A percentile compares a stretch with the other conserved stretches of the same genome.
Conservation (phyloP, 2,329 filamentous ascomycete genomes). For the Aspergillus bombycis region DNA sequence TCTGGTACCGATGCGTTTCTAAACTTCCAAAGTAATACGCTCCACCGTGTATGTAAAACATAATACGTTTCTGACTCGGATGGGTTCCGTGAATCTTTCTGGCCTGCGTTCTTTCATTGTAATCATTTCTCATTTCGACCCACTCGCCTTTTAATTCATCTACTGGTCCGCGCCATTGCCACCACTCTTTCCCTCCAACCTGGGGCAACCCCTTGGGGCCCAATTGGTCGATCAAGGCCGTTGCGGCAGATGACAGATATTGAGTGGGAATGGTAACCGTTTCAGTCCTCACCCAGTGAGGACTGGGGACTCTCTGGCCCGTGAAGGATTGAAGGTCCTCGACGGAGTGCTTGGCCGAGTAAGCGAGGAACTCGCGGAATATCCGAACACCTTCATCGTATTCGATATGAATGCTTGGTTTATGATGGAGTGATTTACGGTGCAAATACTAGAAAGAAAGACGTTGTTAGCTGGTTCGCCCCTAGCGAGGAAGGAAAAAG, state of each 20-base stretch:
- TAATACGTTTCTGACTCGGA: conserved; percentile 68
- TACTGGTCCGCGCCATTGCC: conserved; percentile 77
- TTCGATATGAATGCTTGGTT: conserved; percentile 86
- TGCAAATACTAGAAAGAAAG: conserved; percentile 71
- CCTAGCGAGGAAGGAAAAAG: neutral
- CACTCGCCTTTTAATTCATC: conserved; percentile 79
- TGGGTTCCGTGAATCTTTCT: conserved; percentile 45
- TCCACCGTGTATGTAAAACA: conserved; percentile 92
- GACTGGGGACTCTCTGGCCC: conserved; percentile 84
- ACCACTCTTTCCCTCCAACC: conserved; percentile 83
- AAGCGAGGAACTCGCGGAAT: conserved; percentile 81
- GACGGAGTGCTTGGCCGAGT: conserved; percentile 84
- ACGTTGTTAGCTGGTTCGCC: conserved; percentile 13
- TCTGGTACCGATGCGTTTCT: conserved; percentile 96
- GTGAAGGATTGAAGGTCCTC: conserved; percentile 94
- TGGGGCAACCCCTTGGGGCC: conserved; percentile 72
- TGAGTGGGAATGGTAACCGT: conserved; percentile 66
- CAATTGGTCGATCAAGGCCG: conserved; percentile 71
- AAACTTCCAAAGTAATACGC: conserved; percentile 96
- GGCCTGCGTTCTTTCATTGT: conserved; percentile 68
- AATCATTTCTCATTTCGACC: conserved; percentile 92
- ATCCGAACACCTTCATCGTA: conserved; percentile 92
- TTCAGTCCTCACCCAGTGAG: conserved; percentile 83
- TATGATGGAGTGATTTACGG: conserved; percentile 71
- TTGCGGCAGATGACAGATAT: conserved; percentile 68